Base-by-base conservation (phyloP, 2,329 filamentous ascomycete species). In the Colletotrichum noveboracense region DNA sequence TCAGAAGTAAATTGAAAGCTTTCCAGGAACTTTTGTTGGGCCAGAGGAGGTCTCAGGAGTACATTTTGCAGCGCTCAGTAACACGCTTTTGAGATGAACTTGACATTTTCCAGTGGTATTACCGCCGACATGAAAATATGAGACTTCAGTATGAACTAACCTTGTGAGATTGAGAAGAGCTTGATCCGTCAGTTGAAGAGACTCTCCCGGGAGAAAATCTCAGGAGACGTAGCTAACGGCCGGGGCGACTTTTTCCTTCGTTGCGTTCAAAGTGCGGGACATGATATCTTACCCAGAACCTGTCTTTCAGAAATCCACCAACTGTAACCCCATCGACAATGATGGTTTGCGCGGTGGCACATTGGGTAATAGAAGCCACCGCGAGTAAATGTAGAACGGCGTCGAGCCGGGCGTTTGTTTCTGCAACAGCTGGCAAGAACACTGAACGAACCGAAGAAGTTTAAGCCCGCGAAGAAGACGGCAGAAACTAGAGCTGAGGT, bases 1-100 rank as follows among this genome's bases (percentile, higher is more conserved):
- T 82, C 8, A 82, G 76, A 12, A 86, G 79, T 12, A 82, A 52
- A 66, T 86, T 71, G 14, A 86, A 82, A 2, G 85, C 64, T 9
- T 79, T 77, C 84, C 83, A 85, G 2, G 79, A 70, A 5, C 69
- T 13, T 3, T 69, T 36, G 3, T 68, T 73, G 0, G 84, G 84
- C 80, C 80, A 85, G 0, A 78, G 36, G 4, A 30, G 21, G 9
- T 85, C 83, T 1, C 82, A 80, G 3, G 83, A 82, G 30, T 80
- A 83, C 0, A 78, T 79, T 67, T 84, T 85, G 78, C 81, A 85
- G 21, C 26, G 38, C 14, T 18, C 24, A 18, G 14, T 21, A 6
- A 2, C 32, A 34, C 61, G 61, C 24, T 16, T 56, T 56, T 5
- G 21, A 16, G 7, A 24, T 21, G 52, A 13, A 24, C 4, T 56